Base-by-base conservation (phyloP, 768 basidiomycete species). In the Termitomyces heimii region DNA sequence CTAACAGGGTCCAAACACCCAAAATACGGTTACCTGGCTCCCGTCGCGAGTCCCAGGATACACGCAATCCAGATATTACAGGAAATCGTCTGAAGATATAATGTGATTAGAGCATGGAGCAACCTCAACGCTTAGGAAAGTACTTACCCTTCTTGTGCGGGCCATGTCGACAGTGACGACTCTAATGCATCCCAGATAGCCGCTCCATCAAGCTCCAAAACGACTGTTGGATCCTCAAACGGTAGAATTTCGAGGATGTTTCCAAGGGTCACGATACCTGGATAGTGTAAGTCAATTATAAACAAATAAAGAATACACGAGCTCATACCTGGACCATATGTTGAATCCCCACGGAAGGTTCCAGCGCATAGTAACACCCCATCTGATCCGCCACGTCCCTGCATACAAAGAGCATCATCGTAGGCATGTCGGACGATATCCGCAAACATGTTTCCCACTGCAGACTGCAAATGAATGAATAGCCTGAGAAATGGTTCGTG, bases 201-300 rank as follows among this genome's bases (percentile, higher is more conserved):
- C 62, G 80, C 77, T 2, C 94, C 93, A 61, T 91, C 84, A 16
- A 96, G 68, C 67, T 94, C 87, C 12, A 94, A 63, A 3, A 93
- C 91, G 5, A 97, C 80, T 16, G 88, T 74, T 2, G 92, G 86
- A 63, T 96, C 94, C 55, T 89, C 87, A 58, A 94, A 96, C 0
- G 94, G 94, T 29, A 96, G 70, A 20, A 95, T 93, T 66, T 94
- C 94, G 39, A 94, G 66, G 54, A 95, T 87, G 66, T 97, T 87
- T 0, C 94, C 92, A 1, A 97, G 75, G 4, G 86, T 94, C 52
- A 97, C 74, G 31, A 79, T 68, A 0, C 94, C 89, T 88, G 7
- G 49, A 28, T 2, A 44, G 12, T 32, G 14, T 57, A 6, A 45
- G 42, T 10, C 18, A 22, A 40, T 40, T 2, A 32, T 24, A 31